Evolutionary conservation across 441 rosid genomes (phyloP), one percentile per base, ranked within the genome.

Genomic region (Dalechampia spathulata): DNA sequence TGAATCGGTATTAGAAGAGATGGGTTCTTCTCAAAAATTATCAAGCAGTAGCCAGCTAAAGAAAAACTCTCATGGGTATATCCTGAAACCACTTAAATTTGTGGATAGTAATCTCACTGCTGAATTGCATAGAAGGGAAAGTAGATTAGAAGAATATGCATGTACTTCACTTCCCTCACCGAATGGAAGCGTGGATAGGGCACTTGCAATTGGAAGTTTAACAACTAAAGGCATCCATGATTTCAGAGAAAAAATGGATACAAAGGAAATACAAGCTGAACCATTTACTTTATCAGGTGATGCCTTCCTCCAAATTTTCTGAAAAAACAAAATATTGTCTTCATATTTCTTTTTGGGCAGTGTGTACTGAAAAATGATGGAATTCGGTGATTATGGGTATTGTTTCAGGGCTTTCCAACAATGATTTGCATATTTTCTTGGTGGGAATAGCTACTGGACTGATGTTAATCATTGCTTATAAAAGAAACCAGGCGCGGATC

Each of bases 361-460:
- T n/a, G n/a, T n/a, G n/a, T n/a, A n/a, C n/a, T n/a, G n/a, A n/a
- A n/a, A n/a, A n/a, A n/a, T n/a, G n/a, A n/a, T n/a, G n/a, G n/a
- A n/a, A n/a, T n/a, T n/a, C n/a, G n/a, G n/a, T 30, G 34, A 3
- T 30, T 8, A 30, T 30, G 34, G 4, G 34, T 30, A 30, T 41
- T 59, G 40, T 34, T n/a, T 39, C 78, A 77, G 81, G 70, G 2
- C 37, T 51, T 20, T 15, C 13, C 19, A 34, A 47, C 20, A 27
- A 57, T 57, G 61, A 46, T 25, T 28, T 52, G 52, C 26, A 44
- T 57, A 21, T 21, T 21, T 66, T 74, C 66, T 67, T 41, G 37
- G 68, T 59, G 0, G 75, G 82, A 26, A 48, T 66, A 9, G 43
- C 39, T 30, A 55, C 43, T 1, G 77, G 75, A 14, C 39, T 64